A percentile compares a stretch with the other conserved stretches of the same genome.
phyloP scores from a whole-genome alignment of 257 asterid genomes.

The Lycium barbarum region DNA sequence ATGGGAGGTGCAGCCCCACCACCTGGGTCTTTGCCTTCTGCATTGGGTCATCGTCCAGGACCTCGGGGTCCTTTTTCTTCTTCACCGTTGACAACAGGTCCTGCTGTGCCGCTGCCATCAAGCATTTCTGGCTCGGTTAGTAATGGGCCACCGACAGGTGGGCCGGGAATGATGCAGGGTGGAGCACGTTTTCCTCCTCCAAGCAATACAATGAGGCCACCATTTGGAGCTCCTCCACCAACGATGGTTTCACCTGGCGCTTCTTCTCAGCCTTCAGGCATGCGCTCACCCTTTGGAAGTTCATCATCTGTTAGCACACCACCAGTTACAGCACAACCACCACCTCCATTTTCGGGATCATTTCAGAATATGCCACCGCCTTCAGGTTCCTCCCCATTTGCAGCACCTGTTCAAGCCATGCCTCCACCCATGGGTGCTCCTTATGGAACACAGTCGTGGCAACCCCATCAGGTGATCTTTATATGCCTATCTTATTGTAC shows the following conservation, averaged over 20 bases:
- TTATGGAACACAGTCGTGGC: slow-evolving; percentile 81
- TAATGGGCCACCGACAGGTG: slow-evolving; percentile 75
- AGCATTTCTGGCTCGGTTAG: slow-evolving; percentile 52
- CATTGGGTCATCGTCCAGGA: slow-evolving; percentile 65
- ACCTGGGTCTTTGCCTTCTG: slow-evolving; percentile 43
- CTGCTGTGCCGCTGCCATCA: slow-evolving; percentile 54
- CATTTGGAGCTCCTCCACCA: slow-evolving; percentile 67
- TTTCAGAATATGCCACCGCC: slow-evolving; percentile 66
- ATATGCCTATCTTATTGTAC: slow-evolving; percentile 14
- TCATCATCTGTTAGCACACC: slow-evolving; percentile 56
- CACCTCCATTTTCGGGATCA: slow-evolving; percentile 65
- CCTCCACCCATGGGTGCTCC: slow-evolving; percentile 71
- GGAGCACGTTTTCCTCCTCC: slow-evolving; percentile 74
- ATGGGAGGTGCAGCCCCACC: slow-evolving; percentile 57
- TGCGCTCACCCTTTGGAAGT: slow-evolving; percentile 78
- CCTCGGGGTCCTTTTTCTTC: slow-evolving; percentile 52
- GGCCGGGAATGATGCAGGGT: slow-evolving; percentile 54
- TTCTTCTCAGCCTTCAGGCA: slow-evolving; percentile 60
- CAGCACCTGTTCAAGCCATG: slow-evolving; percentile 61
- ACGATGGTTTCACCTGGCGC: slow-evolving; percentile 51
- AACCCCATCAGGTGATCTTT: slow-evolving; percentile 76
- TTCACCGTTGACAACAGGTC: slow-evolving; percentile 56
- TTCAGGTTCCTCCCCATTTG: slow-evolving; percentile 71
- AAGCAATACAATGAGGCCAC: slow-evolving; percentile 64
- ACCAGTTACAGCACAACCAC: slow-evolving; percentile 67